These are phyloP conservation scores for Bondarzewia mesenterica DNA, from an alignment of 1,284 basidiomycete species.

Conservation along the genomic window DNA sequence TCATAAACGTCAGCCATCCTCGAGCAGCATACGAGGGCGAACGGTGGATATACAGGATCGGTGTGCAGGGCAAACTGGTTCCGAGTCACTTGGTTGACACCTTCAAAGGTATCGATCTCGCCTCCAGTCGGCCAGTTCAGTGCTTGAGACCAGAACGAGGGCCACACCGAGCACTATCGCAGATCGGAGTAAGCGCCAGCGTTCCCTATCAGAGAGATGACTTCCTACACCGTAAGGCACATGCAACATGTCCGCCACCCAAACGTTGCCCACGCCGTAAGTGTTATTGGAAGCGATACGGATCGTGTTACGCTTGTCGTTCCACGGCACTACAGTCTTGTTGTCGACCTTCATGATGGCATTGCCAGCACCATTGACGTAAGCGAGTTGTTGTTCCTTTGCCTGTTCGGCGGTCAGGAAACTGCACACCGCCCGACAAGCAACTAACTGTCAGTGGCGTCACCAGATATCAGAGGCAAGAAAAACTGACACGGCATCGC, in stretches of 20 bases:
- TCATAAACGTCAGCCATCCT: not conserved
- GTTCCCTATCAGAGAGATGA: not conserved
- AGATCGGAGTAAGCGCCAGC: too few relatives aligned
- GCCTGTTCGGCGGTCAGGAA: slow-evolving; percentile 48
- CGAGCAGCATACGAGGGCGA: not conserved
- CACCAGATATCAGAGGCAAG: not conserved
- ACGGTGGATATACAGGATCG: slow-evolving; percentile 23
- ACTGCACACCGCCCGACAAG: slow-evolving; percentile 22
- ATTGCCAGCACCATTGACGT: slow-evolving; percentile 47
- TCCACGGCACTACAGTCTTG: slow-evolving; percentile 43
- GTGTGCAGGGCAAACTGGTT: slow-evolving; percentile 65
- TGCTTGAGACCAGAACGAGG: slow-evolving; percentile 61
- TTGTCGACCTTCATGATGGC: slow-evolving; percentile 74
- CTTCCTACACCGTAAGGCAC: slow-evolving; percentile 52
- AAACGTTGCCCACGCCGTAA: slow-evolving; percentile 58
- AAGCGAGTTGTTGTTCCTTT: slow-evolving; percentile 42
- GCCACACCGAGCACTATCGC: slow-evolving; percentile 64
- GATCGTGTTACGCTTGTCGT: slow-evolving; percentile 64
- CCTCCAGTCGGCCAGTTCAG: slow-evolving; percentile 56
- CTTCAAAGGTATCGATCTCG: slow-evolving; percentile 22
- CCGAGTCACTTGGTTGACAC: slow-evolving; percentile 7
- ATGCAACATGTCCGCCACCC: slow-evolving; percentile 59
- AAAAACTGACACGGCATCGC: slow-evolving; percentile 45
- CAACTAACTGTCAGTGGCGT: not conserved
- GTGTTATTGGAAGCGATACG: slow-evolving; percentile 52